Conservation (phyloP, 202 grass and related monocot species). For the Zoysia matrella region DNA sequence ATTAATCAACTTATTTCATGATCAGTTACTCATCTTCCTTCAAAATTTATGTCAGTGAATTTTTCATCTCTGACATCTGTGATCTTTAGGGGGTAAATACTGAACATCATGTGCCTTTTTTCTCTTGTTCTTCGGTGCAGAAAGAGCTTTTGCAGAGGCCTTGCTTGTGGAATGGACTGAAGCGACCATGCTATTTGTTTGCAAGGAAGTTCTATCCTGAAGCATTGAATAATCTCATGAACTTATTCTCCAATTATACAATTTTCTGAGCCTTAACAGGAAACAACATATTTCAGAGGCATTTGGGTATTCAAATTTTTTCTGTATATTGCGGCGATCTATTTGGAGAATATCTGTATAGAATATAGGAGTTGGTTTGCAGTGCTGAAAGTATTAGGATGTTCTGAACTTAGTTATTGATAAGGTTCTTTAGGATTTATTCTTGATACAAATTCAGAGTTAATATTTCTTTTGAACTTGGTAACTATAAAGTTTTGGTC, state of each 20-base stretch:
- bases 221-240: slow-evolving; percentile 54
- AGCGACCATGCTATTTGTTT: slow-evolving; percentile 71
- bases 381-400: neutral
- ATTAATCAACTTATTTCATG: neutral
- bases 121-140: slow-evolving; percentile 42
- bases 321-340: slow-evolving; percentile 13
- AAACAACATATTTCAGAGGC: slow-evolving; percentile 34
- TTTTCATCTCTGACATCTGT: neutral
- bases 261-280: slow-evolving; percentile 36
- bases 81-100: neutral
- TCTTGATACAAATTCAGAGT: slow-evolving; percentile 16
- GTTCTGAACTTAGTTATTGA: neutral
- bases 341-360: slow-evolving; percentile 34
- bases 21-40: neutral
- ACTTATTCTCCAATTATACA: slow-evolving; percentile 66
- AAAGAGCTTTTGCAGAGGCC: slow-evolving; percentile 49
- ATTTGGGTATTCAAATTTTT: neutral
- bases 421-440: slow-evolving; percentile 9
- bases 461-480: neutral
- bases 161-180: slow-evolving; percentile 70
- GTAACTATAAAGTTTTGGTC: neutral
- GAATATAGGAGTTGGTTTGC: slow-evolving; percentile 5
- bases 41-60: neutral
- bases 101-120: neutral
- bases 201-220: slow-evolving; percentile 70